Conservation (phyloP, 495 filamentous ascomycete species). For the Pseudoneurospora amorphoporcata region DNA sequence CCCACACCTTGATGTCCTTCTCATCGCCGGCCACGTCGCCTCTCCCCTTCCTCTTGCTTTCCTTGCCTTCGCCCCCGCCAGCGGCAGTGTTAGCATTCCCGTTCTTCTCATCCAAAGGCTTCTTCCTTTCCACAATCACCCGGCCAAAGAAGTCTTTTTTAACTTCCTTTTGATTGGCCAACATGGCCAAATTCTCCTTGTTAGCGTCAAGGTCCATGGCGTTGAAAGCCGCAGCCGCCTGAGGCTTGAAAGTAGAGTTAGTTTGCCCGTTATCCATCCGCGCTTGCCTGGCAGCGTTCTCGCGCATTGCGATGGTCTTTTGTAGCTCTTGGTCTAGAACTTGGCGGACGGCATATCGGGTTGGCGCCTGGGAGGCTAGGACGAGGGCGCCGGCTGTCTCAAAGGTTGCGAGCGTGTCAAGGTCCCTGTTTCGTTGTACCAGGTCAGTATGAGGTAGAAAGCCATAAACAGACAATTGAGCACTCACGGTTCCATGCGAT, state of each 20-base stretch:
- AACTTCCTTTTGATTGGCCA: constrained; percentile 22
- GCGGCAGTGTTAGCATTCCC: constrained; percentile 15
- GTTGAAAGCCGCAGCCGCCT: background rate
- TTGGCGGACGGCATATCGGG: constrained; percentile 81
- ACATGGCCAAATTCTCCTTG: constrained; percentile 31
- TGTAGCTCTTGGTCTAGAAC: constrained; percentile 83
- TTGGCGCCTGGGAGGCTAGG: constrained; percentile 49
- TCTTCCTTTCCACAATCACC: constrained; percentile 40
- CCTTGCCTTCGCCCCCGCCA: constrained; percentile 8
- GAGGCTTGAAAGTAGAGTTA: constrained; percentile 8
- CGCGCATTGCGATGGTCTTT: constrained; percentile 52
- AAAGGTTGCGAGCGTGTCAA: constrained; percentile 60
- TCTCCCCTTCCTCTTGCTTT: constrained; percentile 19
- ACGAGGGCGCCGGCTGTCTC: constrained; percentile 41
- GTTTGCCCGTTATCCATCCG: constrained; percentile 36
- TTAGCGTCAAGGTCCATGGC: constrained; percentile 16
- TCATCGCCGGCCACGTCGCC: constrained; percentile 26
- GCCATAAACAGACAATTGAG: background rate
- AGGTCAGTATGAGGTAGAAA: background rate
- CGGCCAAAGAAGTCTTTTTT: constrained; percentile 92
- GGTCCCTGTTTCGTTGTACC: constrained; percentile 12
- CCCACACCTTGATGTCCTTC: constrained; percentile 63
- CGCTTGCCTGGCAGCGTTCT: constrained; percentile 46
- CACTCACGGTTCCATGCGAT: constrained; percentile 89
- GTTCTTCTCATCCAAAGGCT: constrained; percentile 27